Base-by-base conservation (phyloP, 306 rosid genomes). In the Quercus alba region DNA sequence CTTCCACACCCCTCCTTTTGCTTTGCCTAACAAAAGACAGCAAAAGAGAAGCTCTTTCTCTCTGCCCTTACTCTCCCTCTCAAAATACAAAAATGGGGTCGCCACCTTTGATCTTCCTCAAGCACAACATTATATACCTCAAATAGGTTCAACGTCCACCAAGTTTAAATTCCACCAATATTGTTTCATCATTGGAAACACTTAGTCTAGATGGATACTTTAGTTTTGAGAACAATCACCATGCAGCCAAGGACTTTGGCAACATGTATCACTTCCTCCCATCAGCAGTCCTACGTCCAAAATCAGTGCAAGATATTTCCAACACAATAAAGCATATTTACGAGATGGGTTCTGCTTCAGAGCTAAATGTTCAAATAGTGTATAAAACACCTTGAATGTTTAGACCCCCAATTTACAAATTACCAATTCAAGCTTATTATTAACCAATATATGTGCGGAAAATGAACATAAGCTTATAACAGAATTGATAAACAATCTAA, bases 161-260 rank as follows among this genome's bases (percentile, higher is more conserved):
- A 51, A 35, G 73, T 70, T 78, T 82, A 41, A 70, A 52, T 35
- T 55, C 84, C 9, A 66, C 80, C 4, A 64, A 58, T 57, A 74
- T 76, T 57, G 72, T 82, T 51, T 75, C 87, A 20, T 82, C 94
- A 49, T 58, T 93, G 9, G 81, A 90, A 79, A 82, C 85, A 77
- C 92, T 88, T 5, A 28, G 82, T 75, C 82, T 95, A 6, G 97
- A 93, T 38, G 99, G 99, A 11, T 20, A 78, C 83, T 85, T 93
- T 21, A 90, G 90, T 81, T 77, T 89, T 49, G 77, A 82, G 23
- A 62, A 90, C 83, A 92, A 88, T 82, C 89, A 77, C 4, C 49
- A 77, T 41, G 91, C 90, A 78, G 93, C 97, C 44, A 86, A 74
- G 46, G 99, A 95, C 85, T 95, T 95, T 72, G 99, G 99, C 70